phyloP scores from a whole-genome alignment of 345 rosid species.

The Gossypium ekmanianum region DNA sequence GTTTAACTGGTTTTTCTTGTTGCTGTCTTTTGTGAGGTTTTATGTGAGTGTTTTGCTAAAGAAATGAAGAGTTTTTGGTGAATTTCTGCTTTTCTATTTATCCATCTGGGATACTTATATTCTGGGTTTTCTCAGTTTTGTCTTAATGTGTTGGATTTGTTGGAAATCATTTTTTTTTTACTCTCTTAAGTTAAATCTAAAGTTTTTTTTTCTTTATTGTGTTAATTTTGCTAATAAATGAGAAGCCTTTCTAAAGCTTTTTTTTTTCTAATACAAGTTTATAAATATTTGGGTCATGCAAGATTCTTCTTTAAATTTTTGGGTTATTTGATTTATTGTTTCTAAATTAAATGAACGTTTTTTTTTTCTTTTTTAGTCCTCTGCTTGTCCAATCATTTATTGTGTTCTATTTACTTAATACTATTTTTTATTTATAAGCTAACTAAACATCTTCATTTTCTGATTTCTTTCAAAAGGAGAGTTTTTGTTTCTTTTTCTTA shows the following conservation, averaged over 20 bases:
- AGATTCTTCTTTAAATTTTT: neutral
- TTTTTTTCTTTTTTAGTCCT: neutral
- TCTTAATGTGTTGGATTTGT: neutral
- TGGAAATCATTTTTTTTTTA: neutral
- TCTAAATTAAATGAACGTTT: neutral
- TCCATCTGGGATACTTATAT: slow-evolving; percentile 4
- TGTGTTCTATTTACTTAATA: too few relatives aligned
- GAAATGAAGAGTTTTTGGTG: neutral
- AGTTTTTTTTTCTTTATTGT: neutral
- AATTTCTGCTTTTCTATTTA: neutral
- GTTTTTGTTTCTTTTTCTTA: neutral
- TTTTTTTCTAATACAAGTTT: neutral
- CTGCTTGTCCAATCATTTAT: too few relatives aligned
- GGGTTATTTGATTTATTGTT: neutral
- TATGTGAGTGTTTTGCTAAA: neutral
- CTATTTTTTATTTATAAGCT: too few relatives aligned
- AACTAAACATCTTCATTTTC: too few relatives aligned
- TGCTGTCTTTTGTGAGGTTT: neutral
- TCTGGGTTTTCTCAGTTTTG: neutral
- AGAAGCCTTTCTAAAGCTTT: neutral
- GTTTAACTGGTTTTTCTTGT: slow-evolving; percentile 9
- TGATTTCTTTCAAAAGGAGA: neutral
- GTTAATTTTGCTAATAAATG: neutral
- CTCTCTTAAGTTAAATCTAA: neutral
- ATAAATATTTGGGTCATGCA: neutral